Percentiles rank a stretch among this genome's conserved stretches.
Evolutionary conservation across 768 basidiomycete genomes (phyloP).

Genomic region (Paxillus involutus): DNA sequence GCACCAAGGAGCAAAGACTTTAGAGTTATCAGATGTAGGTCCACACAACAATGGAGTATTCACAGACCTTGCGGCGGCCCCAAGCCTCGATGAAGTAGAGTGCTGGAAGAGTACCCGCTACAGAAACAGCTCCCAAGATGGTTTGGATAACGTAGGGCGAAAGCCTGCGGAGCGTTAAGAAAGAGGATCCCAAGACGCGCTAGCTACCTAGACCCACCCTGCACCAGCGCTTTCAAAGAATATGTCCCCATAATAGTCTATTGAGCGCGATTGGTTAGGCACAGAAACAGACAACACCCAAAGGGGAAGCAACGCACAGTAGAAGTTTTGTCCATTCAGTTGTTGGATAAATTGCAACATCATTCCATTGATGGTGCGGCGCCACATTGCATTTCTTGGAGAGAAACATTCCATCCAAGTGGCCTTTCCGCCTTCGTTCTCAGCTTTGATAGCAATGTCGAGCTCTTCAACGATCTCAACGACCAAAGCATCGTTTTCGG

Average conservation of each 20-base stretch:
- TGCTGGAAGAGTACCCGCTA: slow-evolving; percentile 70
- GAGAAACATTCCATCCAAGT: slow-evolving; percentile 82
- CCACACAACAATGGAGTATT: neutral
- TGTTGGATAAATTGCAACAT: slow-evolving; percentile 83
- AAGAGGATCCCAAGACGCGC: neutral
- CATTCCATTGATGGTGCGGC: slow-evolving; percentile 77
- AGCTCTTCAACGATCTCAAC: slow-evolving; percentile 63
- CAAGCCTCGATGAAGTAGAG: slow-evolving; percentile 66
- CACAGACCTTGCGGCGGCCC: slow-evolving; percentile 64
- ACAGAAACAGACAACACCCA: neutral
- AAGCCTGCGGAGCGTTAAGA: slow-evolving; percentile 35
- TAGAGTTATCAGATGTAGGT: neutral
- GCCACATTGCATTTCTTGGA: slow-evolving; percentile 63
- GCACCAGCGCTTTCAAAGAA: slow-evolving; percentile 79
- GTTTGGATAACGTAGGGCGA: slow-evolving; percentile 74
- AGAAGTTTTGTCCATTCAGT: slow-evolving; percentile 80
- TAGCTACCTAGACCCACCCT: slow-evolving; percentile 35
- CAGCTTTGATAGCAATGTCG: slow-evolving; percentile 60
- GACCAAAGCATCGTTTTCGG: slow-evolving; percentile 57
- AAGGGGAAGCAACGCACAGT: slow-evolving; percentile 46
- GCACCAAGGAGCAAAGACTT: slow-evolving; percentile 70
- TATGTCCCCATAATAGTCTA: slow-evolving; percentile 78
- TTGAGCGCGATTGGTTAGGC: slow-evolving; percentile 14
- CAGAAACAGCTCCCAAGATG: slow-evolving; percentile 73
- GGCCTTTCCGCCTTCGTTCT: slow-evolving; percentile 80